A percentile compares a stretch with the other conserved stretches of the same genome.
Evolutionary conservation across 78 protist genomes (phyloP).

Genomic region (Tieghemostelium lacteum): DNA sequence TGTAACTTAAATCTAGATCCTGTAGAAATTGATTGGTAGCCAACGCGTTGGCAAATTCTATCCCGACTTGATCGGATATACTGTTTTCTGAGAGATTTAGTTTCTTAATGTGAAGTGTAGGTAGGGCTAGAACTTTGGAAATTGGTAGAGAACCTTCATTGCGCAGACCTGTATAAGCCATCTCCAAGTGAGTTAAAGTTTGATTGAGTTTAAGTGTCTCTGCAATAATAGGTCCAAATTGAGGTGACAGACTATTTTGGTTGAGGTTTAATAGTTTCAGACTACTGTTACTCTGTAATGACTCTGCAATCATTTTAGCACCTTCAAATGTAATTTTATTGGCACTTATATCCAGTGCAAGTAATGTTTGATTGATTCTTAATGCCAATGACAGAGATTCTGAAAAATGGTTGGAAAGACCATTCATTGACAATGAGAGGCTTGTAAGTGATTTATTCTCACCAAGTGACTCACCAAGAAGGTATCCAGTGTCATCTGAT

Average conservation of each 20-base stretch:
- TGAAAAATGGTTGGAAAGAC: constrained; percentile 24
- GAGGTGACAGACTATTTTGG: constrained; percentile 28
- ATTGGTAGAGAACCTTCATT: constrained; percentile 35
- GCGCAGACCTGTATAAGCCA: constrained; percentile 20
- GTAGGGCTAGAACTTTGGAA: background rate
- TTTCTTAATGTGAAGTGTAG: background rate
- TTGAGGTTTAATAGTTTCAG: constrained; percentile 29
- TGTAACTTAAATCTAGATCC: constrained; percentile 29
- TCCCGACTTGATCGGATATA: constrained; percentile 6
- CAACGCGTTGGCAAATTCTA: constrained; percentile 21
- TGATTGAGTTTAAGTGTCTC: constrained; percentile 13
- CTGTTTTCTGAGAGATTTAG: constrained; percentile 46
- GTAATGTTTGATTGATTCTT: background rate
- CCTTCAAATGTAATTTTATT: constrained; percentile 40
- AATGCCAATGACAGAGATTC: constrained; percentile 17
- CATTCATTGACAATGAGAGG: constrained; percentile 50
- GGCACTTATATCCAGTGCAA: constrained; percentile 26
- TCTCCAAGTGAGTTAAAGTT: constrained; percentile 29
- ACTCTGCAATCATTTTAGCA: constrained; percentile 35
- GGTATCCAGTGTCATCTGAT: constrained; percentile 17
- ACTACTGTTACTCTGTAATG: background rate
- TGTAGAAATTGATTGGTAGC: constrained; percentile 7
- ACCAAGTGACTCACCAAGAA: constrained; percentile 7
- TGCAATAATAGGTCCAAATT: constrained; percentile 44
- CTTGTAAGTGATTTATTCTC: constrained; percentile 7